These are phyloP conservation scores for Globisporangium barbulae DNA, from an alignment of 352 stramenopile genomes.

Conservation along the genomic window DNA sequence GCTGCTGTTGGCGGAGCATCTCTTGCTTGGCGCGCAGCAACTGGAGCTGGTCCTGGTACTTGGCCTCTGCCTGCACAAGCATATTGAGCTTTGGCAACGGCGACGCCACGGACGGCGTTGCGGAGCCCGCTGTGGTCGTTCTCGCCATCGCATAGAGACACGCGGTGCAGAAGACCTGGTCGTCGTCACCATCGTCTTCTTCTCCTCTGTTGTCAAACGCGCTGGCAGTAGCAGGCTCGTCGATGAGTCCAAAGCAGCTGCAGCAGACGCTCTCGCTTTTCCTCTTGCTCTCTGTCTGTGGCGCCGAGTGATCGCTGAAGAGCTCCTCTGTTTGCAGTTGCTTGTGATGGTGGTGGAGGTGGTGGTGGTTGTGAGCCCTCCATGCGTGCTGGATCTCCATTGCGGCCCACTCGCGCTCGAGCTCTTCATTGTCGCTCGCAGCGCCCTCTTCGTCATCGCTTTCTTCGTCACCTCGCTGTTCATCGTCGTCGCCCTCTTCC, in stretches of 20 bases:
- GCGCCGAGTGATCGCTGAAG: neutral
- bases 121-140: constrained; percentile 5
- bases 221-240: neutral
- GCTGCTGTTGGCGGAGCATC: constrained; percentile 37
- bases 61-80: constrained; percentile 52
- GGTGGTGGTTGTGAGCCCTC: neutral
- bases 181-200: constrained; percentile 7
- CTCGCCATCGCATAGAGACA: constrained; percentile 23
- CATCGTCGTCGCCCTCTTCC: neutral
- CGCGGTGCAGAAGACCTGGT: constrained; percentile 26
- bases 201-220: neutral
- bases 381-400: constrained; percentile 18
- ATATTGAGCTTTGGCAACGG: constrained; percentile 44
- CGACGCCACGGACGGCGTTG: constrained; percentile 10
- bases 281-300: neutral
- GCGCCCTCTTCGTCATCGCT: neutral
- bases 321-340: neutral
- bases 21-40: constrained; percentile 43
- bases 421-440: neutral
- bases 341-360: neutral
- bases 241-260: constrained; percentile 34
- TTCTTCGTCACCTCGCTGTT: neutral
- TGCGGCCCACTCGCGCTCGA: constrained; percentile 14
- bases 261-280: constrained; percentile 26
- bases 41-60: constrained; percentile 51